Evolutionary conservation across 2,329 filamentous ascomycete genomes (phyloP).

Genomic region (Sporothrix pallida): DNA sequence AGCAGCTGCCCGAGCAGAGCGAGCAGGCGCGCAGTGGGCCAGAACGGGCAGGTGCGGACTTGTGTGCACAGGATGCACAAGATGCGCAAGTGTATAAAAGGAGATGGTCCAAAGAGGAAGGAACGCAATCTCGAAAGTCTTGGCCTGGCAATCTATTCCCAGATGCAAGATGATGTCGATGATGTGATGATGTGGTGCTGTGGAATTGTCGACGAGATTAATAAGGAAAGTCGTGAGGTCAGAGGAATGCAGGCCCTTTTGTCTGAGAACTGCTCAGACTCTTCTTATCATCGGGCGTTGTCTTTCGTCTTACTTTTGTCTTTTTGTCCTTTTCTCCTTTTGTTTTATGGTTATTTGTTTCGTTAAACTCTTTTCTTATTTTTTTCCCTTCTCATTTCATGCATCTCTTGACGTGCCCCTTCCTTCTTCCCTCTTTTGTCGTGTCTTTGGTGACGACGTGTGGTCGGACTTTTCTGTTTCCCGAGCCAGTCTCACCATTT

Average conservation of each 20-base stretch:
- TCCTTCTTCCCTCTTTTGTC: neutral
- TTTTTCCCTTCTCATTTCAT: neutral
- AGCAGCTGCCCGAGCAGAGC: neutral
- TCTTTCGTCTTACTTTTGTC: neutral
- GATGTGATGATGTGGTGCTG: neutral
- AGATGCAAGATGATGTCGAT: neutral
- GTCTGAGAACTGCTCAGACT: too few species aligned
- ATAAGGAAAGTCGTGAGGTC: neutral
- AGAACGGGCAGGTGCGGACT: conserved; percentile 10
- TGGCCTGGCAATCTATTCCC: conserved; percentile 14
- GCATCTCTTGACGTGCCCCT: neutral
- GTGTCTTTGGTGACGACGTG: neutral
- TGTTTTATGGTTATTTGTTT: neutral
- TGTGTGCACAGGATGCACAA: neutral
- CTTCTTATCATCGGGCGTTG: neutral
- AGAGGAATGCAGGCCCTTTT: neutral
- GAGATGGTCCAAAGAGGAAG: neutral
- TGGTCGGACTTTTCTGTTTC: neutral
- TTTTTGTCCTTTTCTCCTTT: too few species aligned
- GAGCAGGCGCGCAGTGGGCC: neutral
- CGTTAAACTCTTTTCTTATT: neutral
- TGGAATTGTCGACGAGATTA: neutral
- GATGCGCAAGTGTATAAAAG: neutral
- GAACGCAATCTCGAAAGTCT: conserved; percentile 12
- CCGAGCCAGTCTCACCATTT: neutral